Base-by-base conservation (phyloP, 345 rosid genomes). In the Hypericum androsaemum region DNA sequence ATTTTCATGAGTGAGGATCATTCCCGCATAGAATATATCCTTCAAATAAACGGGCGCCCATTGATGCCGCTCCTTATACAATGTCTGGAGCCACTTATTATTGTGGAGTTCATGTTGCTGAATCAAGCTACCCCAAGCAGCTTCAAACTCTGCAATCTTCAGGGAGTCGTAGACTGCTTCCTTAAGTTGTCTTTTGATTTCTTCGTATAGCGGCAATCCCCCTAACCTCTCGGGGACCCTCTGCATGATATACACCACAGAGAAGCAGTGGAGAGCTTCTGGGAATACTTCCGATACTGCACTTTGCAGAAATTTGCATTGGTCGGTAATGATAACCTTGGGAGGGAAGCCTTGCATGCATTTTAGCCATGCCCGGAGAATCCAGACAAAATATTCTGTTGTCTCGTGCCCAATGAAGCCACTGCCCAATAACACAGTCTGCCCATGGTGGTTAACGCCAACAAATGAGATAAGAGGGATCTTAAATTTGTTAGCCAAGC, bases 31-130 rank as follows among this genome's bases (percentile, higher is more conserved):
- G 54, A 67, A 71, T 16, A 50, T 63, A 66, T 74, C 80, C 47
- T 80, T 76, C 6, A 80, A 58, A 67, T 68, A 80, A 56, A 77
- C 81, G 5, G 81, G 81, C 64, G 64, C 81, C 85, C 85, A 76
- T 8, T 32, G 22, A 12, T 65, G 72, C 58, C 76, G 56, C 35
- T 76, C 81, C 51, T 69, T 74, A 12, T 80, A 67, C 55, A 80
- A 50, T 8, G 72, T 59, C 28, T 60, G 81, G 38, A 79, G 75
- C 79, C 79, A 74, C 60, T 67, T 74, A 60, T 79, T 71, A 49
- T 74, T 72, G 12, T 41, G 68, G n/a, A 79, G 77, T 15, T 65
- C 74, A 32, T 67, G 69, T 36, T 46, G 66, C 62, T 50, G 64
- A 52, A 79, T 71, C 73, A 74, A 59, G 47, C 71, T 69, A 32